Conservation (phyloP, 208 protist genomes). For the Acanthamoeba royreba region DNA sequence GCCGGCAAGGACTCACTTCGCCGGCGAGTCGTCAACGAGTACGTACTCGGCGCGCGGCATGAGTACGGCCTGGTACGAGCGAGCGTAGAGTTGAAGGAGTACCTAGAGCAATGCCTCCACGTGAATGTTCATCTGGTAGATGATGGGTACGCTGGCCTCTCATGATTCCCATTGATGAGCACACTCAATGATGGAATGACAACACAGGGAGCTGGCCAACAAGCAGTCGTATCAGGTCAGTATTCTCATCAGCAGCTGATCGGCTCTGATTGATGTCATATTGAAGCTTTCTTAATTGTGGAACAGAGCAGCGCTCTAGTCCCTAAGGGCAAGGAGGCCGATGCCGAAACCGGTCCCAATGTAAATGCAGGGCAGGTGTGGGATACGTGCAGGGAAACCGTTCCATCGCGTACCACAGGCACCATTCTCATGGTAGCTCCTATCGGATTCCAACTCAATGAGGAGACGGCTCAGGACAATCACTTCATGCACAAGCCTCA, state of each 20-base stretch:
- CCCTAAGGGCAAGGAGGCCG: constrained; percentile 15
- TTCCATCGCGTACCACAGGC: constrained; percentile 50
- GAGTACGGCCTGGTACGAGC: neutral
- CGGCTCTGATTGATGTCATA: too few relatives aligned
- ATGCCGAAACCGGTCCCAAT: neutral
- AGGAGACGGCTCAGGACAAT: constrained; percentile 70
- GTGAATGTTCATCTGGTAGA: neutral
- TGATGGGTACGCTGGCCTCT: neutral
- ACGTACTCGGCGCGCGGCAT: neutral
- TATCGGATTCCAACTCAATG: constrained; percentile 68
- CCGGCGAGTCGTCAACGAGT: constrained; percentile 55
- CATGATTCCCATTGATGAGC: neutral
- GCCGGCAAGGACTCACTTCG: neutral
- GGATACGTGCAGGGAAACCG: neutral
- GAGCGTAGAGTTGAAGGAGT: neutral
- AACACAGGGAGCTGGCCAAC: neutral
- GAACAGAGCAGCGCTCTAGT: neutral
- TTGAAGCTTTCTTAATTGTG: too few relatives aligned
- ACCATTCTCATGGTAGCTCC: constrained; percentile 74
- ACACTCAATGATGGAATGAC: neutral
- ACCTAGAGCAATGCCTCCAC: constrained; percentile 43
- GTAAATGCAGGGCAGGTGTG: neutral
- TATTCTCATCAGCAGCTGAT: too few relatives aligned
- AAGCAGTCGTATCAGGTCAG: too few relatives aligned
- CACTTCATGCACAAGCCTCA: constrained; percentile 67